phyloP scores from a whole-genome alignment of 192 early-diverging fungal species.

The Phycomyces blakesleeanus region DNA sequence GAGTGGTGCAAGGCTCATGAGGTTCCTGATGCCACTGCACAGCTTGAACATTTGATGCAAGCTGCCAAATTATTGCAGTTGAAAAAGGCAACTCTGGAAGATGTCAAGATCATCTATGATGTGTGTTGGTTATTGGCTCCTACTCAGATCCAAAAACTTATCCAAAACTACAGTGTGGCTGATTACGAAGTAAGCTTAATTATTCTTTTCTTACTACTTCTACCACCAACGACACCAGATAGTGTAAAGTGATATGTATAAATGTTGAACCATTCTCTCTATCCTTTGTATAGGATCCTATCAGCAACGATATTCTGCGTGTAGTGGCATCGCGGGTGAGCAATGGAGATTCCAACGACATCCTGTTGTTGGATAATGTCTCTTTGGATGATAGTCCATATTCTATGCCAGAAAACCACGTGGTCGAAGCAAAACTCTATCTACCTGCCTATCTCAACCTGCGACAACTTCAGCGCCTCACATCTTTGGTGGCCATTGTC shows the following conservation, averaged over 20 bases:
- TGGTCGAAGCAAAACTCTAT: slow-evolving; percentile 14
- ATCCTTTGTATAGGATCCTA: slow-evolving; percentile 50
- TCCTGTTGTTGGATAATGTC: slow-evolving; percentile 80
- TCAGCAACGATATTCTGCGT: slow-evolving; percentile 84
- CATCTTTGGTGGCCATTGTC: not conserved
- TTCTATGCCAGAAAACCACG: slow-evolving; percentile 48
- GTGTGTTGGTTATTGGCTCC: slow-evolving; percentile 95
- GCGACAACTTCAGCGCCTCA: not conserved
- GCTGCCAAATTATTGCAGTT: slow-evolving; percentile 96
- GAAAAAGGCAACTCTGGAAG: slow-evolving; percentile 75
- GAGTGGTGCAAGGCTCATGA: slow-evolving; percentile 98
- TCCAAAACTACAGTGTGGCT: slow-evolving; percentile 89
- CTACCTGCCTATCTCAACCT: slow-evolving; percentile 8
- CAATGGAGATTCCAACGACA: slow-evolving; percentile 82
- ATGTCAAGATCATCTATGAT: slow-evolving; percentile 98
- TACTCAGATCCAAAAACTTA: slow-evolving; percentile 95
- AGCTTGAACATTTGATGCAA: slow-evolving; percentile 92
- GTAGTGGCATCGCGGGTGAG: slow-evolving; percentile 78
- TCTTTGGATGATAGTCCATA: slow-evolving; percentile 53
- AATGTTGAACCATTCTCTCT: slow-evolving; percentile 10
- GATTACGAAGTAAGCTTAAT: slow-evolving; percentile 95
- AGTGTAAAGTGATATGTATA: not conserved
- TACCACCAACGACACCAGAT: too few relatives aligned
- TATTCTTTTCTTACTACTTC: too few relatives aligned
- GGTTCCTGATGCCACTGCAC: slow-evolving; percentile 81